phyloP scores from a whole-genome alignment of 2,329 filamentous ascomycete species.

The Blastomyces parvus region DNA sequence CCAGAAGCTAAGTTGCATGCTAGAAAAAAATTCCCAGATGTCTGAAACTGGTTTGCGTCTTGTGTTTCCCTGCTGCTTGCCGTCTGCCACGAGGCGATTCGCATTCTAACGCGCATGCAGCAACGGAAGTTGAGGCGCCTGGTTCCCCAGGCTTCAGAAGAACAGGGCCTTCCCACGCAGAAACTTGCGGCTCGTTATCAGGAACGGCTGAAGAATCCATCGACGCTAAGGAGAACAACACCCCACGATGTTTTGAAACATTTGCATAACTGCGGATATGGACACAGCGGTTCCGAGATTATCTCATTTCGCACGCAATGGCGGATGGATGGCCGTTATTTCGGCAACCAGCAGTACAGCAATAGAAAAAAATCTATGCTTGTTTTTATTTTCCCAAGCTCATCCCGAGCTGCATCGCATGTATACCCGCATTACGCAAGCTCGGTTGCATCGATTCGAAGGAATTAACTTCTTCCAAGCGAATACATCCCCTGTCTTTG shows the following conservation, averaged over 20 bases:
- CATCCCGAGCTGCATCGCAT: neutral
- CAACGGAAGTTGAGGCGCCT: neutral
- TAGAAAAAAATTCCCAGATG: neutral
- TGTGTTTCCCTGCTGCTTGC: neutral
- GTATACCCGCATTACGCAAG: neutral
- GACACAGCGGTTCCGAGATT: neutral
- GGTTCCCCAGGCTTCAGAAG: neutral
- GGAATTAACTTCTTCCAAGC: neutral
- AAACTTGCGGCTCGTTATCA: neutral
- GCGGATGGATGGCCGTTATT: neutral
- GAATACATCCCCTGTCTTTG: neutral
- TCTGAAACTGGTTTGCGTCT: neutral
- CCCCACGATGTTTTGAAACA: neutral
- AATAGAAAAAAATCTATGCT: neutral
- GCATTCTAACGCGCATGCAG: neutral
- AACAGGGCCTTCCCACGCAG: neutral
- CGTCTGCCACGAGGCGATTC: neutral
- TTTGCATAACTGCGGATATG: neutral
- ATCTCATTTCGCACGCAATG: slow-evolving; percentile 1
- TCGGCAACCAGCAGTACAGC: slow-evolving; percentile 1
- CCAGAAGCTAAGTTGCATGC: neutral
- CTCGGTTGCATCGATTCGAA: neutral
- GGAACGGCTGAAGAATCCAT: neutral
- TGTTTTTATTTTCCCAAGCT: neutral
- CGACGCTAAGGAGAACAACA: neutral